phyloP scores from a whole-genome alignment of 257 asterid species.

The Plantago ovata region DNA sequence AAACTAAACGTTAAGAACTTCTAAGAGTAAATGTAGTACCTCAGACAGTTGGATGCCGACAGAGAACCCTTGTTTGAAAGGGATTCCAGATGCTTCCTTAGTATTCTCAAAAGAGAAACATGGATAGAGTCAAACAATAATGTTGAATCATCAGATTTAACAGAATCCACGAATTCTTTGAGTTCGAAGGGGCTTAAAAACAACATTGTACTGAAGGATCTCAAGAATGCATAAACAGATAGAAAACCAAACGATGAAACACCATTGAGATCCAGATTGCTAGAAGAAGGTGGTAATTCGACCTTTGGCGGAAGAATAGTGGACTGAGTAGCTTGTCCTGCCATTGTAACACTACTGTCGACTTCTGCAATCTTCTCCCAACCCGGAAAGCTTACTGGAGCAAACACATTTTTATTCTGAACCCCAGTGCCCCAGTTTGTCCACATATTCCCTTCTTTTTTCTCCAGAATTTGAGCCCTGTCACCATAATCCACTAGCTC shows the following conservation, averaged over 20 bases:
- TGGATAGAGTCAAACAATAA: slow-evolving; percentile 74
- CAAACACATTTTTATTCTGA: slow-evolving; percentile 31
- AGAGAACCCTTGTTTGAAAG: slow-evolving; percentile 64
- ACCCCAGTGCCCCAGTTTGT: too few species aligned
- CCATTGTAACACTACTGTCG: too few species aligned
- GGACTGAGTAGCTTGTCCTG: slow-evolving; percentile 24
- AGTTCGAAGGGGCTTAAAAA: slow-evolving; percentile 87
- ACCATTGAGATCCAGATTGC: slow-evolving; percentile 49
- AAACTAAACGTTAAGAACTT: slow-evolving; percentile 20
- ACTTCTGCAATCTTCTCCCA: too few species aligned
- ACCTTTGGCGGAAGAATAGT: slow-evolving; percentile 49
- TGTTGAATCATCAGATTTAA: slow-evolving; percentile 55
- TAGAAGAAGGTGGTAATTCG: slow-evolving; percentile 73
- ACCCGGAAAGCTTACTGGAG: too few species aligned
- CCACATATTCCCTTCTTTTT: too few species aligned
- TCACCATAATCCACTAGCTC: slow-evolving; percentile 7
- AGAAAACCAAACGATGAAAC: slow-evolving; percentile 60
- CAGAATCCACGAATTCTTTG: slow-evolving; percentile 67
- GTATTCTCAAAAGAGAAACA: slow-evolving; percentile 66
- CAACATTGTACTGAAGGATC: slow-evolving; percentile 78
- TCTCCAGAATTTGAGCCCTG: too few species aligned
- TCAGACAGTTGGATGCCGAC: slow-evolving; percentile 66
- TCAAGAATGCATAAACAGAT: slow-evolving; percentile 80
- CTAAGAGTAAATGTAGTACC: slow-evolving; percentile 42
- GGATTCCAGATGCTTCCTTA: slow-evolving; percentile 70